Conservation (phyloP, 2,329 filamentous ascomycete species). For the Coleophoma cylindrospora region DNA sequence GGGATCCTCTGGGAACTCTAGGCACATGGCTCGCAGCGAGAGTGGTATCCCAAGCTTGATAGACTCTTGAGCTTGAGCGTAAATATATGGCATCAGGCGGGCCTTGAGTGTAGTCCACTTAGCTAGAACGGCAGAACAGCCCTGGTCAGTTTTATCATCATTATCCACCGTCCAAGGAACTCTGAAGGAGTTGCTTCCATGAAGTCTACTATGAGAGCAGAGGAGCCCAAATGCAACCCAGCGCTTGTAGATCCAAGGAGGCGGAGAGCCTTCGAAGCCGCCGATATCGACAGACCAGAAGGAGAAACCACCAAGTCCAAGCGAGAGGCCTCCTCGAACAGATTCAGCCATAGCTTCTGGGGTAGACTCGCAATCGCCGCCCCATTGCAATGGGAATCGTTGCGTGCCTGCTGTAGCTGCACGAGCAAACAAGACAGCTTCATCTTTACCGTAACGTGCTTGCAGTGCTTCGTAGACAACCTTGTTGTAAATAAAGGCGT, state of each 20-base stretch:
- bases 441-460: constrained; percentile 37
- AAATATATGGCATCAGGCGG: constrained; percentile 52
- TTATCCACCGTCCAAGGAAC: constrained; percentile 59
- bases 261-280: constrained; percentile 55
- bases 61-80: constrained; percentile 44
- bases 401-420: constrained; percentile 54
- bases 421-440: constrained; percentile 54
- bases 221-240: constrained; percentile 60
- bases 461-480: constrained; percentile 51
- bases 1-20: constrained; percentile 57
- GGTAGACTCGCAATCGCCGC: constrained; percentile 58
- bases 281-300: constrained; percentile 61
- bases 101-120: constrained; percentile 41
- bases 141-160: constrained; percentile 41
- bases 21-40: constrained; percentile 48
- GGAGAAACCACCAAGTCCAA: constrained; percentile 51
- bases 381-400: constrained; percentile 55
- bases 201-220: constrained; percentile 54
- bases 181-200: constrained; percentile 55
- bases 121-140: constrained; percentile 44
- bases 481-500: constrained; percentile 57
- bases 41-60: constrained; percentile 46
- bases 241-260: constrained; percentile 55
- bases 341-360: constrained; percentile 59
- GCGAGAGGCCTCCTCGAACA: constrained; percentile 50